These are phyloP conservation scores for Russula dissimulans DNA, from an alignment of 768 basidiomycete species.

Conservation along the genomic window DNA sequence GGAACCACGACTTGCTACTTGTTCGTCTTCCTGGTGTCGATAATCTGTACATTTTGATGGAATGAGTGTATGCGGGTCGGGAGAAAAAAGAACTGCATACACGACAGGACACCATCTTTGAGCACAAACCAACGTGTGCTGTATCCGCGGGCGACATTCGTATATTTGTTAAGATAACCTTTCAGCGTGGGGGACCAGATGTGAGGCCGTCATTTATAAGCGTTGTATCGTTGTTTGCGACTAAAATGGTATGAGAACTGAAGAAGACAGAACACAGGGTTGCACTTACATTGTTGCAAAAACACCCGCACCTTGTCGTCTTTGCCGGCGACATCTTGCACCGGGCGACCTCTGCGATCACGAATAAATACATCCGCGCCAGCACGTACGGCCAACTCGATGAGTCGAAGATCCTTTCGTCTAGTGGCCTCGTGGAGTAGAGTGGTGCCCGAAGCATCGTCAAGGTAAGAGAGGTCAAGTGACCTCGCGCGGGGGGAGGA, in stretches of 20 bases:
- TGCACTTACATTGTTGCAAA: constrained; percentile 65
- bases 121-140: constrained; percentile 89
- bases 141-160: constrained; percentile 87
- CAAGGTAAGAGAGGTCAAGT: constrained; percentile 72
- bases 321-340: constrained; percentile 57
- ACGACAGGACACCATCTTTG: constrained; percentile 75
- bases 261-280: background rate
- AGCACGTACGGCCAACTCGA: constrained; percentile 76
- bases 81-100: constrained; percentile 34
- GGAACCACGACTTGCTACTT: constrained; percentile 73
- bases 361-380: constrained; percentile 87
- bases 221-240: constrained; percentile 72
- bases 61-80: background rate
- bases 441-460: constrained; percentile 66
- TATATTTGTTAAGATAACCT: constrained; percentile 86
- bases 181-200: constrained; percentile 53
- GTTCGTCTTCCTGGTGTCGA: constrained; percentile 85
- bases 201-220: constrained; percentile 42
- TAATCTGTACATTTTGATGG: constrained; percentile 41
- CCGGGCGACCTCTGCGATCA: constrained; percentile 62
- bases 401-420: constrained; percentile 67
- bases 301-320: constrained; percentile 79
- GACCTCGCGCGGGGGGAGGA: constrained; percentile 58
- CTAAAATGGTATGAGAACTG: constrained; percentile 28
- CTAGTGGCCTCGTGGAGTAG: constrained; percentile 82